Conservation (phyloP, 768 basidiomycete genomes). For the Cyclocybe cylindracea region DNA sequence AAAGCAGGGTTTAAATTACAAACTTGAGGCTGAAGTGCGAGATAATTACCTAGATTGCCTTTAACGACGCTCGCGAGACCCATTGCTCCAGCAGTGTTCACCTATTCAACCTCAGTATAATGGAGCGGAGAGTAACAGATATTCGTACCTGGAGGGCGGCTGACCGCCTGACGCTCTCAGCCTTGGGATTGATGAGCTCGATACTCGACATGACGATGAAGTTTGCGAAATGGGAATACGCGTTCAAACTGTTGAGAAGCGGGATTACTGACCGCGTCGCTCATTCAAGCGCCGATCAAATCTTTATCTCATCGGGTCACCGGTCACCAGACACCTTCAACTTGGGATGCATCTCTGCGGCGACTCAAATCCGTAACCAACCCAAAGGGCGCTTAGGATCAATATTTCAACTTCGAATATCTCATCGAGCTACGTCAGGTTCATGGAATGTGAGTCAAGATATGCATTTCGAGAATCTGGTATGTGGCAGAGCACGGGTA, state of each 20-base stretch:
- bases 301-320: slow-evolving; percentile 13
- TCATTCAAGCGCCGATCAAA: not conserved
- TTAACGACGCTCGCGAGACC: slow-evolving; percentile 97
- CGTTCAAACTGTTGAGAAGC: slow-evolving; percentile 17
- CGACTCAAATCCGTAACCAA: no score
- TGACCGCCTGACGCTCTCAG: slow-evolving; percentile 88
- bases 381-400: no score
- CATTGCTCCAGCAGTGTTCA: slow-evolving; percentile 93
- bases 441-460: no score
- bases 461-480: no score
- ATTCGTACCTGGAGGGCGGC: slow-evolving; percentile 84
- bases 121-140: not conserved
- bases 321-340: no score
- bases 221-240: slow-evolving; percentile 26
- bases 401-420: no score
- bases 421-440: no score
- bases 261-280: no score
- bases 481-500: no score
- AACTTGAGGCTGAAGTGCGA: slow-evolving; percentile 10
- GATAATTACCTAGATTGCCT: slow-evolving; percentile 82
- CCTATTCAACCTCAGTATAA: slow-evolving; percentile 44
- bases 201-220: slow-evolving; percentile 64
- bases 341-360: no score
- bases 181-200: slow-evolving; percentile 96
- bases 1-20: not conserved